phyloP scores from a whole-genome alignment of 305 asterid genomes.

The Fraxinus latifolia region DNA sequence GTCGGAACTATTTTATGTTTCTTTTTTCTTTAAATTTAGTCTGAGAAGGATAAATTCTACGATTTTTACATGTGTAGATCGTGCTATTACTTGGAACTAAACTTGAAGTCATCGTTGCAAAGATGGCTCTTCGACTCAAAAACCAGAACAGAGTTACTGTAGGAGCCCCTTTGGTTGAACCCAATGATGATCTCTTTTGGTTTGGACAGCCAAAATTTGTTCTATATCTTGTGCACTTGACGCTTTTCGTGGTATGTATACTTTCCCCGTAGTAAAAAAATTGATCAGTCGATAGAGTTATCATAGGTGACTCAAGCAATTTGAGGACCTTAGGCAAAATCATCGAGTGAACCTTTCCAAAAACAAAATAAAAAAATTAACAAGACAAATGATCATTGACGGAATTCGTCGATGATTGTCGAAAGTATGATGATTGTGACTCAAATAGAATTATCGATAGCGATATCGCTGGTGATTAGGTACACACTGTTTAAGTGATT shows the following conservation, averaged over 20 bases:
- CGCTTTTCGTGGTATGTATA: conserved; percentile 32
- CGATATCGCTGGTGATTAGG: too few relatives aligned
- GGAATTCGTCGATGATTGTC: too few relatives aligned
- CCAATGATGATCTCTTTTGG: conserved; percentile 32
- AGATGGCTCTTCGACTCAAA: conserved; percentile 32
- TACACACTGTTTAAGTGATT: too few relatives aligned
- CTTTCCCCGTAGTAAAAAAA: neutral
- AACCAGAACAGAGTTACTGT: conserved; percentile 19
- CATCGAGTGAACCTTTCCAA: neutral
- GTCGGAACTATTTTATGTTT: neutral
- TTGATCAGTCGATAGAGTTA: neutral
- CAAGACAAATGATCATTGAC: neutral
- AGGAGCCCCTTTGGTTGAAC: conserved; percentile 33
- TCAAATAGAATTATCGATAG: too few relatives aligned
- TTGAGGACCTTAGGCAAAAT: neutral
- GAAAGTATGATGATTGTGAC: too few relatives aligned
- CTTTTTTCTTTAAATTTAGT: neutral
- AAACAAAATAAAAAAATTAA: too few relatives aligned
- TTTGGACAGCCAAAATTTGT: neutral
- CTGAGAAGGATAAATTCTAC: neutral
- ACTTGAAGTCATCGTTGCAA: conserved; percentile 36
- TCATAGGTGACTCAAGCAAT: neutral
- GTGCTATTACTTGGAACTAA: conserved; percentile 32
- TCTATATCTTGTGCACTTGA: conserved; percentile 21
- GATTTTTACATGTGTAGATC: conserved; percentile 15